phyloP scores from a whole-genome alignment of 225 moss, liverwort and hornwort genomes.

The Anthoceros angustus region DNA sequence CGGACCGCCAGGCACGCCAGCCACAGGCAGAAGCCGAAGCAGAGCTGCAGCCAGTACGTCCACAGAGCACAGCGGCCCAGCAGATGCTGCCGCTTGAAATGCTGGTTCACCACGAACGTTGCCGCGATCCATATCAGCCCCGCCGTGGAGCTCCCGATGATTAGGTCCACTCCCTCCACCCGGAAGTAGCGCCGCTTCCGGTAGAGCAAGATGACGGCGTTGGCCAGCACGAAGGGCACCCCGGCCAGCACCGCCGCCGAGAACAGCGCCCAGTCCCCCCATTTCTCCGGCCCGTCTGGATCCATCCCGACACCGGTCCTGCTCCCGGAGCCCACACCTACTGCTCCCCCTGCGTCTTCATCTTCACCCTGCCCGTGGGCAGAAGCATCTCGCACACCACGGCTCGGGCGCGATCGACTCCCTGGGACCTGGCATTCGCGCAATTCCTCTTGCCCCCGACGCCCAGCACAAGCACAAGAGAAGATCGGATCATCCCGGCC shows the following conservation, averaged over 20 bases:
- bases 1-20: slow-evolving; percentile 28
- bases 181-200: slow-evolving; percentile 35
- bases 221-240: slow-evolving; percentile 26
- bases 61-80: slow-evolving; percentile 25
- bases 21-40: slow-evolving; percentile 32
- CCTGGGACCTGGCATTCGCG: too few relatives aligned
- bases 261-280: slow-evolving; percentile 23
- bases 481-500: too few relatives aligned
- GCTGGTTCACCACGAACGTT: slow-evolving; percentile 30
- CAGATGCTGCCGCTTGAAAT: slow-evolving; percentile 21
- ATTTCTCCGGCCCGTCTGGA: slow-evolving; percentile 12
- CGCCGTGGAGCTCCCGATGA: slow-evolving; percentile 25
- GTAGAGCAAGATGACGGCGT: slow-evolving; percentile 22
- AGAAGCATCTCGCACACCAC: too few relatives aligned
- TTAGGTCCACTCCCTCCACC: slow-evolving; percentile 29
- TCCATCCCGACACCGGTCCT: too few relatives aligned
- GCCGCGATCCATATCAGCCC: slow-evolving; percentile 30
- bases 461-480: too few relatives aligned
- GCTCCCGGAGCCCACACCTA: too few relatives aligned
- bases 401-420: too few relatives aligned
- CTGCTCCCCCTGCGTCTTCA: too few relatives aligned
- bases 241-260: slow-evolving; percentile 6
- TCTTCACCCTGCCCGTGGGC: too few relatives aligned
- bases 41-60: slow-evolving; percentile 44
- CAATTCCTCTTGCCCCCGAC: too few relatives aligned